Base-by-base conservation (phyloP, 1,284 basidiomycete species). In the Trametes versicolor region DNA sequence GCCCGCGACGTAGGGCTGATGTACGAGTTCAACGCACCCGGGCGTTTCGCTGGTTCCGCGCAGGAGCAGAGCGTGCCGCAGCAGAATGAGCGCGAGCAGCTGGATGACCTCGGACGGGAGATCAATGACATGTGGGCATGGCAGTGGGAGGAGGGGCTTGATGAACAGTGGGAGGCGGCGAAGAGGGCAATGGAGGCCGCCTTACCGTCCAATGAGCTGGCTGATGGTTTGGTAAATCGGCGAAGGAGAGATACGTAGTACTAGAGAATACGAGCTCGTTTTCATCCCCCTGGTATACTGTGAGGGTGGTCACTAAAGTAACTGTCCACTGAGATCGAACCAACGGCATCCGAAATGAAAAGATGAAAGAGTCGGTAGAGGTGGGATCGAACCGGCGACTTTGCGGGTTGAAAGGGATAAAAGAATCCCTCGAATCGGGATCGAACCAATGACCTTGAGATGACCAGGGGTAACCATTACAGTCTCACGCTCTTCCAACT, bases 21-120 rank as follows among this genome's bases (percentile, higher is more conserved):
- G 66, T 75, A 71, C 61, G 71, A 75, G 61, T 73, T 75, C 64
- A 68, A 59, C 53, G 51, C 59, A 34, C 64, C 60, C 1, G 66
- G 59, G 59, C 21, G 7, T 27, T 34, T 27, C 43, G 17, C 7
- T 21, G 5, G 34, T 12, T 12, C 32, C 10, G 12, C 32, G 13
- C 41, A 34, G 64, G 23, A 36, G 29, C 21, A 32, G 45, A 19
- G 58, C n/a, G 27, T 3, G 25, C 13, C n/a, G 23, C 7, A 9
- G n/a, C 15, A 2, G 54, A 57, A 17, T 19, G 41, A 53, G 41
- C 45, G 21, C 57, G 41, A 45, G 50, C n/a, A 57, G 52, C 49
- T 68, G 43, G 50, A 65, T 19, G 19, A 17, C 37, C 51, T 68
- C 32, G 66, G 60, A 19, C 49, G 34, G 17, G 61, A 23, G 21